Percentiles rank a stretch among this genome's conserved stretches.
Conservation (phyloP, 441 rosid genomes). For the Populus hybrid region DNA sequence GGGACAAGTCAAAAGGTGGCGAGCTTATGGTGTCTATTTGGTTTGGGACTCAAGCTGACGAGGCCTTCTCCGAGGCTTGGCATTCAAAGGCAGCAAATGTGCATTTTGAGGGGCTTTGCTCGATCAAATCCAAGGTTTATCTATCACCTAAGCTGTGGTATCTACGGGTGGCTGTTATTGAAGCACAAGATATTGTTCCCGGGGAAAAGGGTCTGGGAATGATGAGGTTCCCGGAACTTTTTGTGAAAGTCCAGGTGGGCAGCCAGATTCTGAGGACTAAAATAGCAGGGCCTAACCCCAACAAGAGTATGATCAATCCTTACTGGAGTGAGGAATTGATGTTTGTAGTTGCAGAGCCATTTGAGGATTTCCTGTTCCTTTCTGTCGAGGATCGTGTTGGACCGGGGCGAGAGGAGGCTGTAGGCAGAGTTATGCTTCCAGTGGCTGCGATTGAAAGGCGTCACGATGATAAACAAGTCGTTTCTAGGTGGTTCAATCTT, state of each 20-base stretch:
- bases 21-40: constrained; percentile 54
- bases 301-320: constrained; percentile 36
- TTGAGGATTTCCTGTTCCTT: constrained; percentile 32
- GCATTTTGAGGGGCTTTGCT: constrained; percentile 47
- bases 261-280: constrained; percentile 45
- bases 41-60: constrained; percentile 56
- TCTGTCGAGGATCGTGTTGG: constrained; percentile 36
- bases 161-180: constrained; percentile 45
- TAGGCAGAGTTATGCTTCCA: constrained; percentile 55
- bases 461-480: constrained; percentile 60
- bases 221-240: constrained; percentile 38
- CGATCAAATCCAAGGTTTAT: constrained; percentile 48
- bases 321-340: constrained; percentile 28
- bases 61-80: constrained; percentile 52
- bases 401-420: constrained; percentile 32
- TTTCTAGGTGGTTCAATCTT: constrained; percentile 63
- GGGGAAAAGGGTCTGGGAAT: constrained; percentile 52
- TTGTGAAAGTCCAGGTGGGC: constrained; percentile 29
- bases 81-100: constrained; percentile 62
- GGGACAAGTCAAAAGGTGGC: constrained; percentile 36
- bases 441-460: constrained; percentile 60
- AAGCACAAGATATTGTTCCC: constrained; percentile 52
- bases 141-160: constrained; percentile 54
- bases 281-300: constrained; percentile 45
- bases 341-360: constrained; percentile 47